phyloP scores from a whole-genome alignment of 2,329 filamentous ascomycete species.

The Pseudocercospora cruenta region DNA sequence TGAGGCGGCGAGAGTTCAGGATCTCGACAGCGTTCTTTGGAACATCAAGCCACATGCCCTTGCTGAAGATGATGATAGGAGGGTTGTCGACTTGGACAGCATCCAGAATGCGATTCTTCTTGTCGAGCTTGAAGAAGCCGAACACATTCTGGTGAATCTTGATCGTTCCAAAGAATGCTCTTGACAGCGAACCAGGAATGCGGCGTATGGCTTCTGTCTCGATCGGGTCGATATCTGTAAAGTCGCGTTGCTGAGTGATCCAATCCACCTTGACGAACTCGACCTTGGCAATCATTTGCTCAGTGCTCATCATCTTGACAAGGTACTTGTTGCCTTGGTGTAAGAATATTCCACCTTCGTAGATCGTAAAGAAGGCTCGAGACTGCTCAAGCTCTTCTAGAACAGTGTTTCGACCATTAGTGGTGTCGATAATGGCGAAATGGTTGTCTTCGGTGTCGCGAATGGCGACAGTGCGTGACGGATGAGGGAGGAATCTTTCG shows the following conservation, averaged over 20 bases:
- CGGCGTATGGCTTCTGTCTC: constrained; percentile 85
- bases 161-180: constrained; percentile 84
- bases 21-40: constrained; percentile 79
- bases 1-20: constrained; percentile 70
- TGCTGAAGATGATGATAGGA: constrained; percentile 79
- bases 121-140: constrained; percentile 97
- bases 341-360: constrained; percentile 94
- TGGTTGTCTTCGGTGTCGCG: constrained; percentile 89
- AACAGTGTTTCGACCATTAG: constrained; percentile 78
- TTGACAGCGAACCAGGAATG: constrained; percentile 65
- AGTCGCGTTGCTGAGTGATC: constrained; percentile 92
- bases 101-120: constrained; percentile 80
- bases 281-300: constrained; percentile 81
- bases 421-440: constrained; percentile 90
- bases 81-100: constrained; percentile 93
- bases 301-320: constrained; percentile 83
- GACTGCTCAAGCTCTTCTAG: constrained; percentile 96
- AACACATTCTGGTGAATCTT: constrained; percentile 87
- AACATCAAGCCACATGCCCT: constrained; percentile 95
- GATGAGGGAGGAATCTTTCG: constrained; percentile 81
- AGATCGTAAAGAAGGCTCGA: constrained; percentile 92
- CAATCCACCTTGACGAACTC: constrained; percentile 90
- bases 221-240: constrained; percentile 88
- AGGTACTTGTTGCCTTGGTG: constrained; percentile 95
- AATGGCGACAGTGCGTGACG: constrained; percentile 82